Conservation (phyloP, 2,329 filamentous ascomycete genomes). For the Amesomyces nigricolor region DNA sequence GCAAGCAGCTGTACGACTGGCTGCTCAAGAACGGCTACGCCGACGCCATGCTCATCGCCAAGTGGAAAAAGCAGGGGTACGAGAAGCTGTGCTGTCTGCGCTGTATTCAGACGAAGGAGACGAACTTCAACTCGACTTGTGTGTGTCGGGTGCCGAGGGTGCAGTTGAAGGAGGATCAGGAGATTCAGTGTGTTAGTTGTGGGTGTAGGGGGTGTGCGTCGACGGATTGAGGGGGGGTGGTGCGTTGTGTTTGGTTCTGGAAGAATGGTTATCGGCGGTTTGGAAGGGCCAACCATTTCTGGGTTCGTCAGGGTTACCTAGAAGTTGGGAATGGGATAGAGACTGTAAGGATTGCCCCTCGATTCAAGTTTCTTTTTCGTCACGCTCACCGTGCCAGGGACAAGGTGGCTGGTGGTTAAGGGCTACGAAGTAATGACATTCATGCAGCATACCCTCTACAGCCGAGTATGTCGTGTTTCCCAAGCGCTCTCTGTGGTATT, state of each 20-base stretch:
- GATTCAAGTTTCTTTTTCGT: neutral
- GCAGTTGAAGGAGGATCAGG: slow-evolving; percentile 82
- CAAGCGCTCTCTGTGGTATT: slow-evolving; percentile 2
- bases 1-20: slow-evolving; percentile 89
- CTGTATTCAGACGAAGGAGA: slow-evolving; percentile 99
- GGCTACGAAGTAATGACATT: slow-evolving; percentile 12
- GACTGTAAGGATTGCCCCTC: slow-evolving; percentile 17
- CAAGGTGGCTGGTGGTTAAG: neutral
- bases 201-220: slow-evolving; percentile 89
- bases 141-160: slow-evolving; percentile 91
- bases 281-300: neutral
- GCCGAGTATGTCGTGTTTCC: slow-evolving; percentile 11
- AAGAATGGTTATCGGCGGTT: neutral
- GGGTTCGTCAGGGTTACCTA: neutral
- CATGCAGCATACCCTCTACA: slow-evolving; percentile 1
- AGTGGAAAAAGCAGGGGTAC: slow-evolving; percentile 99
- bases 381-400: slow-evolving; percentile 13
- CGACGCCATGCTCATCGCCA: slow-evolving; percentile 91
- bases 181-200: slow-evolving; percentile 90
- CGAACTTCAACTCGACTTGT: slow-evolving; percentile 96
- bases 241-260: neutral
- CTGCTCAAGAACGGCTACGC: slow-evolving; percentile 94
- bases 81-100: slow-evolving; percentile 96
- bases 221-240: slow-evolving; percentile 55
- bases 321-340: neutral